phyloP scores from a whole-genome alignment of 352 stramenopile genomes.

The Phytophthora cactorum region DNA sequence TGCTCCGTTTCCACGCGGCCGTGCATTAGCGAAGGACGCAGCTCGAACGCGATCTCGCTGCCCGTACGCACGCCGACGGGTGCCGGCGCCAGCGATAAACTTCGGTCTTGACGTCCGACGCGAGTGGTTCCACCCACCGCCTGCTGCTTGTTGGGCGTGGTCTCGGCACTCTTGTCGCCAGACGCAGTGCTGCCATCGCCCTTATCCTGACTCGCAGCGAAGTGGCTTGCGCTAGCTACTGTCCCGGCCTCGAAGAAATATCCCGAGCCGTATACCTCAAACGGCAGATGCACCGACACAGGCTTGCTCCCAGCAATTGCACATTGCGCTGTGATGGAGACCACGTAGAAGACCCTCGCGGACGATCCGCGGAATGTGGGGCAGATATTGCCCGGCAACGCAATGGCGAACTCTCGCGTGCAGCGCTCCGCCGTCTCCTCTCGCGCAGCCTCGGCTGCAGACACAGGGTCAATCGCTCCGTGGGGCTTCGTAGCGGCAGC shows the following conservation, averaged over 20 bases:
- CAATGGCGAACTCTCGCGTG: conserved; percentile 60
- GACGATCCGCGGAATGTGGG: conserved; percentile 65
- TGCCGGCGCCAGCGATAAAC: conserved; percentile 34
- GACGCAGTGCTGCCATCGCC: neutral
- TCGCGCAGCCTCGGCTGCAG: conserved; percentile 14
- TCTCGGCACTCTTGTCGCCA: conserved; percentile 8
- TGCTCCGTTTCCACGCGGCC: conserved; percentile 69
- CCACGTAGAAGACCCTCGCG: conserved; percentile 65
- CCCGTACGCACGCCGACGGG: conserved; percentile 65
- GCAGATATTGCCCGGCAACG: conserved; percentile 52
- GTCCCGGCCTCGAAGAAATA: conserved; percentile 54
- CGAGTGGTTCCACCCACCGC: conserved; percentile 32
- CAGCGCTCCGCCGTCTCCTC: conserved; percentile 51
- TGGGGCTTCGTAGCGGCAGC: conserved; percentile 13
- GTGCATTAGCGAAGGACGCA: conserved; percentile 70
- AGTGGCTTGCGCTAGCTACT: conserved; percentile 37
- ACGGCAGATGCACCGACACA: conserved; percentile 59
- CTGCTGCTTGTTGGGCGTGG: conserved; percentile 14
- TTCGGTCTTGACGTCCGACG: conserved; percentile 37
- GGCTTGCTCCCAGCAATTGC: conserved; percentile 34
- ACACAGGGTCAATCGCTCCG: conserved; percentile 12
- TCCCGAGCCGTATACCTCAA: conserved; percentile 63
- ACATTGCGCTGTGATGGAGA: conserved; percentile 57
- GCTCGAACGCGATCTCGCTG: conserved; percentile 69
- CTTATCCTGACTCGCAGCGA: conserved; percentile 25